Conservation (phyloP, 371 early-diverging fungal species). For the Catenaria anguillulae region DNA sequence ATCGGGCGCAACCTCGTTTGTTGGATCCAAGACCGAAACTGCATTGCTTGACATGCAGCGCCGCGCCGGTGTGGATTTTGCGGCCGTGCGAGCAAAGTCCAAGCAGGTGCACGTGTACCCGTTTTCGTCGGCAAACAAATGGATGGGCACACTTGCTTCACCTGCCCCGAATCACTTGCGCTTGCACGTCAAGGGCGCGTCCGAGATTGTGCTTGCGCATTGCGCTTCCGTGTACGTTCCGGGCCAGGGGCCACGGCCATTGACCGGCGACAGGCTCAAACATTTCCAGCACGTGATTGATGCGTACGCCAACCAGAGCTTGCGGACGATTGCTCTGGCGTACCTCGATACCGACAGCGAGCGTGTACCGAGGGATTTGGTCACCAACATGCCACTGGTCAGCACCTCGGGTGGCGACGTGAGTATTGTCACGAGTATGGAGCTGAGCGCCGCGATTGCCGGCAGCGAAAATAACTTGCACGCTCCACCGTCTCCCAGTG, state of each 20-base stretch:
- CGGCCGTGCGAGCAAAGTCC: slow-evolving; percentile 25
- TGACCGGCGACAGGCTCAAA: slow-evolving; percentile 26
- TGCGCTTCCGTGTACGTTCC: slow-evolving; percentile 14
- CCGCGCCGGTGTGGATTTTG: slow-evolving; percentile 31
- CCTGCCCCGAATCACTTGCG: slow-evolving; percentile 13
- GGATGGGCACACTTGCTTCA: slow-evolving; percentile 56
- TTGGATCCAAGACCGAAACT: slow-evolving; percentile 66
- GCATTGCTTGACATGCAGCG: slow-evolving; percentile 53
- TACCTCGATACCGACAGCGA: slow-evolving; percentile 32
- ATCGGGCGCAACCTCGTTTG: slow-evolving; percentile 23
- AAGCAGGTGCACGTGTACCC: slow-evolving; percentile 49
- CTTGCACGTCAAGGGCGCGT: slow-evolving; percentile 68
- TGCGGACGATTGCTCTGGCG: slow-evolving; percentile 51
- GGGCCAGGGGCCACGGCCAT: slow-evolving; percentile 3
- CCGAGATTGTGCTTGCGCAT: slow-evolving; percentile 52
- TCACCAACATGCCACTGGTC: slow-evolving; percentile 12
- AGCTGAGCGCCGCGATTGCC: neutral
- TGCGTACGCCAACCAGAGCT: slow-evolving; percentile 45
- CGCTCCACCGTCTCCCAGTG: neutral
- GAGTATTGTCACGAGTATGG: no score
- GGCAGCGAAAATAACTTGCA: neutral
- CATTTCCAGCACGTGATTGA: slow-evolving; percentile 36
- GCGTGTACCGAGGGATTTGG: neutral
- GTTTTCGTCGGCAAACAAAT: slow-evolving; percentile 67
- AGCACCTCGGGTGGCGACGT: neutral